Evolutionary conservation across 768 basidiomycete species (phyloP).

Genomic region (Suillus plorans): DNA sequence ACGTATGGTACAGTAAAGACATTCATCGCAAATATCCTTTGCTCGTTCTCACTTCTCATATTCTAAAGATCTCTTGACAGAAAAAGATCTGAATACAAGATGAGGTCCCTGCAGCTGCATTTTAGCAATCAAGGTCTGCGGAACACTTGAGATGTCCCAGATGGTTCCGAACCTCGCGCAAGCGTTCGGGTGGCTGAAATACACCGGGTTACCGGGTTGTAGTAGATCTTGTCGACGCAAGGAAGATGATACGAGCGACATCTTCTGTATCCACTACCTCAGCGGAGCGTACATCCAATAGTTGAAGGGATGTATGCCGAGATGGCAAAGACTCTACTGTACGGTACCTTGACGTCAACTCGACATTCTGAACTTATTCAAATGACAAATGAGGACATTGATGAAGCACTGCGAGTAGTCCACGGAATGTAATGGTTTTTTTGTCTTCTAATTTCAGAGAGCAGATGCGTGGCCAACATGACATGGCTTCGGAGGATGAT

Average conservation of each 20-base stretch:
- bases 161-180: background rate
- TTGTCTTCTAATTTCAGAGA: background rate
- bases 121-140: too few species aligned
- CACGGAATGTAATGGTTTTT: background rate
- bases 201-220: background rate
- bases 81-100: too few species aligned
- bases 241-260: background rate
- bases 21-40: too few species aligned
- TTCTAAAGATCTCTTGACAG: too few species aligned
- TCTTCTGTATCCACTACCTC: background rate
- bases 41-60: too few species aligned
- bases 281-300: background rate
- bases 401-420: background rate
- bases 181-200: background rate
- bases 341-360: background rate
- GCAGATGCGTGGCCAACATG: background rate
- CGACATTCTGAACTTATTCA: background rate
- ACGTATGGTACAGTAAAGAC: too few species aligned
- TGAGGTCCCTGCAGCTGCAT: too few species aligned
- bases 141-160: too few species aligned
- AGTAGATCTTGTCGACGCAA: background rate
- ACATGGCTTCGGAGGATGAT: background rate
- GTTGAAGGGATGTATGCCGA: background rate
- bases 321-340: background rate
- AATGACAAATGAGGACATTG: background rate